Conservation (phyloP, 2,329 filamentous ascomycete genomes). For the Stagonosporopsis vannaccii region DNA sequence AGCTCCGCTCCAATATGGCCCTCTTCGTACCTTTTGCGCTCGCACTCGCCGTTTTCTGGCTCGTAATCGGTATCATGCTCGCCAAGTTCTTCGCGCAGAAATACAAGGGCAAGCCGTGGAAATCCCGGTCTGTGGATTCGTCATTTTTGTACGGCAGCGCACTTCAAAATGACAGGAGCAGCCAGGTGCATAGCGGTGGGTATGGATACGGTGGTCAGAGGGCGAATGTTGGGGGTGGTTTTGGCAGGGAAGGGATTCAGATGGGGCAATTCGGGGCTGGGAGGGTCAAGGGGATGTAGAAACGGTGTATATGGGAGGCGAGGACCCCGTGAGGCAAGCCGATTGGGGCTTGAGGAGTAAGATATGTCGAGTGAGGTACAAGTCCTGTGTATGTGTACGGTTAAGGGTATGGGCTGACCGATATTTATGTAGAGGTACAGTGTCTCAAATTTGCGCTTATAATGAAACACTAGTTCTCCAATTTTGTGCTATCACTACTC, state of each 20-base stretch:
- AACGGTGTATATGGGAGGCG: not conserved
- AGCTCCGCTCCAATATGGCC: slow-evolving; percentile 2
- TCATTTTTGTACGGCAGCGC: slow-evolving; percentile 5
- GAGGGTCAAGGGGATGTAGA: slow-evolving; percentile 27
- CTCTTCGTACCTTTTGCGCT: slow-evolving; percentile 26
- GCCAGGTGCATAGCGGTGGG: slow-evolving; percentile 20
- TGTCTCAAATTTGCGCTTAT: not conserved
- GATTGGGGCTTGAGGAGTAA: no score
- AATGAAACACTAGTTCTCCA: not conserved
- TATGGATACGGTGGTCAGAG: slow-evolving; percentile 15
- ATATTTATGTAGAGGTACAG: not conserved
- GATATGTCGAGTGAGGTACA: not conserved
- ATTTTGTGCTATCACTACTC: not conserved
- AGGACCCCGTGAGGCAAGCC: no score
- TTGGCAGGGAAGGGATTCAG: slow-evolving; percentile 11
- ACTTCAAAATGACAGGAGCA: slow-evolving; percentile 4
- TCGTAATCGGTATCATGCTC: slow-evolving; percentile 24
- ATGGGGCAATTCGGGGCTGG: slow-evolving; percentile 26
- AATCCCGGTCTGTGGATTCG: not conserved
- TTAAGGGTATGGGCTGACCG: not conserved
- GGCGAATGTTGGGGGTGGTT: not conserved
- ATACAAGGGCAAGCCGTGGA: slow-evolving; percentile 18
- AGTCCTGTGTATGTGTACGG: not conserved
- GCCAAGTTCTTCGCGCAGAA: slow-evolving; percentile 32
- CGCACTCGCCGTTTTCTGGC: slow-evolving; percentile 27